A percentile compares a stretch with the other conserved stretches of the same genome.
phyloP scores from a whole-genome alignment of 2,329 filamentous ascomycete genomes.

The Arthrobotrys megalospora region DNA sequence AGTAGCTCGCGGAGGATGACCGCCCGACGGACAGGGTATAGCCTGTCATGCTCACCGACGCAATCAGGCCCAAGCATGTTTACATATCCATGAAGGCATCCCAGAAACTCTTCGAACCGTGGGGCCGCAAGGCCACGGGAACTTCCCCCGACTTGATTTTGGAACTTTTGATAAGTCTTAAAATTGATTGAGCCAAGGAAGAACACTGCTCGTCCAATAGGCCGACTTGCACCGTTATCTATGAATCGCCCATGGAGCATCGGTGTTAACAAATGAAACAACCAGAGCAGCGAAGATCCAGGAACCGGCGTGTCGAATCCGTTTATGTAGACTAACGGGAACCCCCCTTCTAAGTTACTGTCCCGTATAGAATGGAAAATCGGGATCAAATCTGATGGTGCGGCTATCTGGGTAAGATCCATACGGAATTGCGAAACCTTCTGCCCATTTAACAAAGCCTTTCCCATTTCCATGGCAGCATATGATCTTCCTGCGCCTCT shows the following conservation, averaged over 20 bases:
- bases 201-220: slow-evolving; percentile 48
- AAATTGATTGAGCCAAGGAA: slow-evolving; percentile 46
- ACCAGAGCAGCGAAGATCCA: slow-evolving; percentile 36
- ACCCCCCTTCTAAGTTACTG: slow-evolving; percentile 44
- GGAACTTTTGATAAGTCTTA: slow-evolving; percentile 50
- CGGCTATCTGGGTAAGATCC: slow-evolving; percentile 41
- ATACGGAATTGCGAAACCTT: slow-evolving; percentile 33
- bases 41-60: slow-evolving; percentile 37
- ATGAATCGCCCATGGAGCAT: slow-evolving; percentile 46
- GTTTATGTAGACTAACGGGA: slow-evolving; percentile 49
- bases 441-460: slow-evolving; percentile 23
- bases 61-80: slow-evolving; percentile 56
- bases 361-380: slow-evolving; percentile 53
- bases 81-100: slow-evolving; percentile 47
- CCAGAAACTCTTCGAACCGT: slow-evolving; percentile 49
- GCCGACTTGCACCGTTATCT: slow-evolving; percentile 40
- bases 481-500: slow-evolving; percentile 41
- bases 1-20: slow-evolving; percentile 42
- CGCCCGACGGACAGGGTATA: slow-evolving; percentile 52
- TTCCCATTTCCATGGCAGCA: slow-evolving; percentile 37
- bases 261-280: slow-evolving; percentile 42
- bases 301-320: slow-evolving; percentile 42
- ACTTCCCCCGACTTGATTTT: slow-evolving; percentile 24
- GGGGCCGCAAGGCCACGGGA: slow-evolving; percentile 13
- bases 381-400: slow-evolving; percentile 25